A percentile compares a stretch with the other conserved stretches of the same genome.
These are phyloP conservation scores for Avena insularis DNA, from an alignment of 176 grass and related monocot species.

Conservation along the genomic window DNA sequence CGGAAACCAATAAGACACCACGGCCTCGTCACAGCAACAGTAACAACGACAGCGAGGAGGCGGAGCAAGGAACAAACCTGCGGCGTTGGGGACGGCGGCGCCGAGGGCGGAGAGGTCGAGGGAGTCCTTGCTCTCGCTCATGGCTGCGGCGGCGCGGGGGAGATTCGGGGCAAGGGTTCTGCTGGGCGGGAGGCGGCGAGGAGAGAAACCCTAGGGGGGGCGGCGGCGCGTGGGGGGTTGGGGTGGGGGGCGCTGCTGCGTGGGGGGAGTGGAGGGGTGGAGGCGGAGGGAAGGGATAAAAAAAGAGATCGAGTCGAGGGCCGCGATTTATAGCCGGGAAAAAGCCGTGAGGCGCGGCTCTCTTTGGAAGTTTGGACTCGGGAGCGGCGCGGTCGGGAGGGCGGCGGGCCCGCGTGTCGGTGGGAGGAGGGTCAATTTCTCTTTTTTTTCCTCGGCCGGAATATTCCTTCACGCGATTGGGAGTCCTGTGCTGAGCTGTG, in stretches of 20 bases:
- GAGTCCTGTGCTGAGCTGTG: not conserved
- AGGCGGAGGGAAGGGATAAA: slow-evolving; percentile 47
- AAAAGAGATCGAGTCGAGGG: slow-evolving; percentile 33
- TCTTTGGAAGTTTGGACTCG: slow-evolving; percentile 40
- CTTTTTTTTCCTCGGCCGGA: not conserved
- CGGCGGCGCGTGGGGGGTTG: slow-evolving; percentile 18
- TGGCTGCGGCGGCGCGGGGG: slow-evolving; percentile 31
- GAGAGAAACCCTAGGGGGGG: slow-evolving; percentile 77
- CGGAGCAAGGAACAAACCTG: slow-evolving; percentile 26
- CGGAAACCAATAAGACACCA: slow-evolving; percentile 23
- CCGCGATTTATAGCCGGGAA: slow-evolving; percentile 40
- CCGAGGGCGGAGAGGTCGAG: slow-evolving; percentile 72
- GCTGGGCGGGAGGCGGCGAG: slow-evolving; percentile 32
- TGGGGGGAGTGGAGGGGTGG: not conserved
- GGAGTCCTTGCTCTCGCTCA: slow-evolving; percentile 71
- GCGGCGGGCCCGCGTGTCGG: slow-evolving; percentile 4
- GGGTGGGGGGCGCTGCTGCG: not conserved
- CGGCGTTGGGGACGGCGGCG: slow-evolving; percentile 60
- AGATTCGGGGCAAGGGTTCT: slow-evolving; percentile 37
- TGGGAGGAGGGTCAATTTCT: not conserved
- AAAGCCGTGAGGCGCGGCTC: not conserved
- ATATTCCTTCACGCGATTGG: slow-evolving; percentile 16
- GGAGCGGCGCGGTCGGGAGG: slow-evolving; percentile 29
- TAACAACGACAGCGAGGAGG: not conserved
- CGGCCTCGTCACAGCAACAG: not conserved